Base-by-base conservation (phyloP, 2,329 filamentous ascomycete genomes). In the Tothia fuscella region DNA sequence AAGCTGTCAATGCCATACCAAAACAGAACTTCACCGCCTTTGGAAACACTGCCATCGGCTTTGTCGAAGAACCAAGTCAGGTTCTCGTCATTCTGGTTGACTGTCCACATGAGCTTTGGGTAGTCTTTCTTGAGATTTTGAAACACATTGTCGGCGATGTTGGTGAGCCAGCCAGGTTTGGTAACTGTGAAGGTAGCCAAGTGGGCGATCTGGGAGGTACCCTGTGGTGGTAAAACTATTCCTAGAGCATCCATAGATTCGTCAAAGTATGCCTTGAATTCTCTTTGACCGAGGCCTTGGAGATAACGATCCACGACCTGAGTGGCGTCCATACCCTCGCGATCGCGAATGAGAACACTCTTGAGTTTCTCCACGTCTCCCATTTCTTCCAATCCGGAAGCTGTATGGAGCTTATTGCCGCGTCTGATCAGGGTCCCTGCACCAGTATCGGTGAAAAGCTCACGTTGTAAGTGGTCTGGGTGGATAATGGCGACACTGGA, bases 41-140 rank as follows among this genome's bases (percentile, higher is more conserved):
- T 78, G 48, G 82, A 85, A 53, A 95, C 74, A 62, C 85, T 94
- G 43, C 91, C 89, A 52, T 95, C 87, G 7, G 89, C 82, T 71
- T 94, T 94, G 63, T 94, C 88, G 51, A 93, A 93, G 70, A 96
- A 95, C 91, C 89, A 96, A 9, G 86, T 88, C 53, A 96, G 70
- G 60, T 96, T 95, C 72, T 96, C 89, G 53, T 96, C 88, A 51
- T 93, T 82, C 56, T 88, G 82, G 66, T 84, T 89, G 46, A 95
- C 89, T n/a, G 87, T 93, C 89, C 88, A 98, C 49, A 86, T 82
- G 49, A 96, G 72, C 65, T 82, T 86, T 42, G 87, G 79, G 61
- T 88, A 82, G 56, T 95, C 89, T 63, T 93, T 93, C 71, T 89
- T 93, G 60, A 96, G 83, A 48, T 83, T 82, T 49, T 82, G 77